Evolutionary conservation across 2,329 filamentous ascomycete species (phyloP), one percentile per base, ranked within the genome.

Genomic region (Colletotrichum tanaceti): DNA sequence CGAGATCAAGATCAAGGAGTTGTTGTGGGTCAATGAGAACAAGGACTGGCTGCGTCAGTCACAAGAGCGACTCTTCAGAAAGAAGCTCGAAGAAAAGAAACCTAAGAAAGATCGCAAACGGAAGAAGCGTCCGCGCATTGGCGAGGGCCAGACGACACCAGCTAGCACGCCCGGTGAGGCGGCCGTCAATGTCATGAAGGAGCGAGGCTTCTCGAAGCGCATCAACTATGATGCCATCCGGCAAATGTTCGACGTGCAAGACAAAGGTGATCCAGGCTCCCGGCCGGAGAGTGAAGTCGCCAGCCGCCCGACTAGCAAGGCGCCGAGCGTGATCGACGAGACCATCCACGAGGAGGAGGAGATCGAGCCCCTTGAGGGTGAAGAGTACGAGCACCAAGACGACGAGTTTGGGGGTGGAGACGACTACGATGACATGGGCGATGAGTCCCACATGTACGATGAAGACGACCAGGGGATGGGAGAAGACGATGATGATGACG

Each of bases 1-100:
- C 3, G 94, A 98, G 80, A 88, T 90, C 2, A 87, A 87, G 41
- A 88, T 94, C 75, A 98, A 98, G 78, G 94, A 98, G 78, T 89
- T 90, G 68, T 92, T 98, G 60, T 99, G 96, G 96, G 90, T 97
- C 50, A 94, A 95, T 68, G 90, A 94, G 76, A 98, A 99, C 79
- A 94, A 96, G 77, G 93, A 97, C 73, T 99, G 94, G 87, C 85
- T 99, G 46, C 92, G 95, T 10, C 87, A 90, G 57, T 91, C 97
- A 76, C 94, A 98, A 75, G 89, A 92, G 69, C 97, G 96, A 78
- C 85, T 91, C 7, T 91, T 97, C 65, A 88, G 91, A 46, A 87
- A 90, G 68, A 93, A 94, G 78, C 82, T 88, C 70, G 87, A 87
- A 68, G 85, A 84, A 11, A 85, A 80, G 74, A 83, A 78, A 72